Evolutionary conservation across 1,284 basidiomycete genomes (phyloP).

Genomic region (Amylostereum areolatum): DNA sequence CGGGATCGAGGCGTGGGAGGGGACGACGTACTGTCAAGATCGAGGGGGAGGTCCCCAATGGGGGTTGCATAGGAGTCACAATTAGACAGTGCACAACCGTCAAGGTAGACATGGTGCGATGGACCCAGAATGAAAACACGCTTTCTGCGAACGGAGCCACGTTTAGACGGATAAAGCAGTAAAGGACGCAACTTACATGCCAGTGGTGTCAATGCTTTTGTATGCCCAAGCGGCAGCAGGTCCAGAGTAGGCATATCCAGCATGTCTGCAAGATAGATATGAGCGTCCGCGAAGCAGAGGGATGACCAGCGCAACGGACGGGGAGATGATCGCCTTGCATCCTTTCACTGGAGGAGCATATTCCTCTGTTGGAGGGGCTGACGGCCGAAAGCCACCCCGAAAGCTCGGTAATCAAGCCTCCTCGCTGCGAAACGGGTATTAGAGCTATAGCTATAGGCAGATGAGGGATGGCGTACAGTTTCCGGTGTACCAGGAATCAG

Average conservation of each 20-base stretch:
- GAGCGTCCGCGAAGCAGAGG: constrained; percentile 5
- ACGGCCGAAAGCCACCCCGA: constrained; percentile 61
- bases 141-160: constrained; percentile 48
- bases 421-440: constrained; percentile 32
- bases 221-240: constrained; percentile 96
- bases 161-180: constrained; percentile 1
- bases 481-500: constrained; percentile 86
- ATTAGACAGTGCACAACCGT: constrained; percentile 80
- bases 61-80: constrained; percentile 83
- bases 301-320: constrained; percentile 47
- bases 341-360: constrained; percentile 62
- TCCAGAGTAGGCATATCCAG: constrained; percentile 94
- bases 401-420: constrained; percentile 57
- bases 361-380: constrained; percentile 33
- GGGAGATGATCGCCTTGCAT: constrained; percentile 94
- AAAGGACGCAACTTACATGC: constrained; percentile 54
- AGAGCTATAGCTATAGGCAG: constrained; percentile 4
- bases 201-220: constrained; percentile 73
- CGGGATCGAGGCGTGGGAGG: background rate
- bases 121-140: constrained; percentile 94
- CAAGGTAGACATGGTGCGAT: constrained; percentile 88
- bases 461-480: constrained; percentile 42
- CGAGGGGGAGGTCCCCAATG: constrained; percentile 76
- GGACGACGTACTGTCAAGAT: constrained; percentile 63
- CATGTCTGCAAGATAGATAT: constrained; percentile 59